phyloP scores from a whole-genome alignment of 805 yeast genomes.

The Saccharomycopsis schoenii region DNA sequence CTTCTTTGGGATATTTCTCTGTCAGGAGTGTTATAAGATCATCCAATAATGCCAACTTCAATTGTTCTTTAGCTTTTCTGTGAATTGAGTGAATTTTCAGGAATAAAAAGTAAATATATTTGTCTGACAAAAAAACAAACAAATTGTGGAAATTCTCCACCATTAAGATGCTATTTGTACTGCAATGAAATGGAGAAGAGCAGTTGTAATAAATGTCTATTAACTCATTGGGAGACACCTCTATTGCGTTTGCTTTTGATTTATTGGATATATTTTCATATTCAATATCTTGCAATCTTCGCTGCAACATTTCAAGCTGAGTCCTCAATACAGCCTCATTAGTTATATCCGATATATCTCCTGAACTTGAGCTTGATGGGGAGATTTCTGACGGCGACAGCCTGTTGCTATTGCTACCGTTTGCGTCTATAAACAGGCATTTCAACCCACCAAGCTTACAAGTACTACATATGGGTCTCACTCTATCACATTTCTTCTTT shows the following conservation, averaged over 20 bases:
- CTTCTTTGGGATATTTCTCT: conserved; percentile 2
- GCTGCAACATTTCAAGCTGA: not conserved
- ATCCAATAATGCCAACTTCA: not conserved
- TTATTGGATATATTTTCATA: not conserved
- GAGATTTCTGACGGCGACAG: not conserved
- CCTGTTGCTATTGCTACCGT: no score
- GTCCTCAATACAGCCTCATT: not conserved
- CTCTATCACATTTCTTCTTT: conserved; percentile 14
- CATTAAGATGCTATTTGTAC: not conserved
- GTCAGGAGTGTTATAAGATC: not conserved
- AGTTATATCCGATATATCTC: not conserved
- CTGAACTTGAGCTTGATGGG: not conserved
- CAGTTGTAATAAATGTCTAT: not conserved
- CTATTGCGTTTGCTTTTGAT: not conserved
- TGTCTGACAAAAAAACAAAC: not conserved
- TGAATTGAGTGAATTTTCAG: not conserved
- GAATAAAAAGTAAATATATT: not conserved
- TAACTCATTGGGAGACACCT: not conserved
- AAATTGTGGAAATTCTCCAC: conserved; percentile 2
- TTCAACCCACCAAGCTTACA: not conserved
- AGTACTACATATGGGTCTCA: not conserved
- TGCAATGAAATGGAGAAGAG: not conserved
- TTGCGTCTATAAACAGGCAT: not conserved
- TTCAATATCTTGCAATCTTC: not conserved
- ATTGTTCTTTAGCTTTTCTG: not conserved